These are phyloP conservation scores for Nicotiana rustica DNA, from an alignment of 305 asterid species.

Conservation along the genomic window DNA sequence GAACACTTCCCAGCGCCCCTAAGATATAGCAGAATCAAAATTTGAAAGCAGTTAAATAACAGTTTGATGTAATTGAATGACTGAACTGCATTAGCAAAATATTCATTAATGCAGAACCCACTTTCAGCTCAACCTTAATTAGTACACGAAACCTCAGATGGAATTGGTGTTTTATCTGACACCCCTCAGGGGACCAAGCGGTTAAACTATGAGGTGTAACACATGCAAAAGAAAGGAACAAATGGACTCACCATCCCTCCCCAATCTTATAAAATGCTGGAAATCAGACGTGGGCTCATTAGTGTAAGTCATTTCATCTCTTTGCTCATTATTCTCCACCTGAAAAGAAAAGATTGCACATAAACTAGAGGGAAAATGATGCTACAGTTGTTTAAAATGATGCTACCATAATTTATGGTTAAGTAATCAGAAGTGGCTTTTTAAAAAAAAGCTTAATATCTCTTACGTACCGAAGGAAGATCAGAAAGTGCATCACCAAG, in stretches of 20 bases:
- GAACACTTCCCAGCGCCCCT: conserved; percentile 58
- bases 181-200: not conserved
- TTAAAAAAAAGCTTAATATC: not conserved
- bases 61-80: not conserved
- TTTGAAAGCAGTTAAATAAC: not conserved
- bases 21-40: not conserved
- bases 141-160: not conserved
- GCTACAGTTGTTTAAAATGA: not conserved
- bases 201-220: not conserved
- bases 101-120: not conserved
- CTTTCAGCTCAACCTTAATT: not conserved
- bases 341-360: conserved; percentile 26
- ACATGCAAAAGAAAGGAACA: not conserved
- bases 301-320: conserved; percentile 65
- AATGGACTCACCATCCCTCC: conserved; percentile 60
- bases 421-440: conserved; percentile 47
- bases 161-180: not conserved
- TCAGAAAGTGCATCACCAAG: conserved; percentile 82
- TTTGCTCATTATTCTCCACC: conserved; percentile 71
- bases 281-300: conserved; percentile 57
- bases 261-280: conserved; percentile 65
- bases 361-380: not conserved
- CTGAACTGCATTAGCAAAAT: conserved; percentile 1
- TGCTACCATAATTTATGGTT: conserved; percentile 33
- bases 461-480: conserved; percentile 61